Evolutionary conservation across 1,284 basidiomycete species (phyloP).

Genomic region (Afroboletus lepidellus): DNA sequence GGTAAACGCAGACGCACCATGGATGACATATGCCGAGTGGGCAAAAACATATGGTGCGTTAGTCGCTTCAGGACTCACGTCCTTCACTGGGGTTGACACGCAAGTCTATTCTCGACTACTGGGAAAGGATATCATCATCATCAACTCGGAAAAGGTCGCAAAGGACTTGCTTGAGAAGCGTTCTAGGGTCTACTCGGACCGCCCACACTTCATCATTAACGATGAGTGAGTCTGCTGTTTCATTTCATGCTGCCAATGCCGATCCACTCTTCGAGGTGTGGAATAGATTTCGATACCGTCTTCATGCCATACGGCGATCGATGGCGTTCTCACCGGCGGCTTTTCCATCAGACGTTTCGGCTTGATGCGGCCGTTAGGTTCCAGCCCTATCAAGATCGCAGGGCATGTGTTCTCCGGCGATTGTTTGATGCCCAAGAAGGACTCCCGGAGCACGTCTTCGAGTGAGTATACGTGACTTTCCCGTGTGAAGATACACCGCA

Average conservation of each 20-base stretch:
- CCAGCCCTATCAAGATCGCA: not conserved
- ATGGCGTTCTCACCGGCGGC: slow-evolving; percentile 29
- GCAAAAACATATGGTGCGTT: slow-evolving; percentile 2
- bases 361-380: not conserved
- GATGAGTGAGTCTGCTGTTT: not conserved
- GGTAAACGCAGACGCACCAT: slow-evolving; percentile 4
- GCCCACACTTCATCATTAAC: not conserved
- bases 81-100: not conserved
- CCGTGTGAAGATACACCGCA: not conserved
- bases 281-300: slow-evolving; percentile 33
- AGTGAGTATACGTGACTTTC: not conserved
- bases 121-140: not conserved
- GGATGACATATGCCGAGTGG: slow-evolving; percentile 5
- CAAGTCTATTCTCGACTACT: not conserved
- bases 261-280: slow-evolving; percentile 30
- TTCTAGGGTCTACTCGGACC: not conserved
- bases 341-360: not conserved
- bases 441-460: not conserved
- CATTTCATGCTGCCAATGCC: not conserved
- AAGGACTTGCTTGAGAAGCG: not conserved
- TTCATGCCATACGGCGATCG: slow-evolving; percentile 37
- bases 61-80: too few relatives aligned
- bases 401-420: not conserved
- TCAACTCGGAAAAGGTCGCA: not conserved
- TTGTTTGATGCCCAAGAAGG: not conserved